These are phyloP conservation scores for Saksenaea vasiformis DNA, from an alignment of 371 early-diverging fungal genomes.

Conservation along the genomic window DNA sequence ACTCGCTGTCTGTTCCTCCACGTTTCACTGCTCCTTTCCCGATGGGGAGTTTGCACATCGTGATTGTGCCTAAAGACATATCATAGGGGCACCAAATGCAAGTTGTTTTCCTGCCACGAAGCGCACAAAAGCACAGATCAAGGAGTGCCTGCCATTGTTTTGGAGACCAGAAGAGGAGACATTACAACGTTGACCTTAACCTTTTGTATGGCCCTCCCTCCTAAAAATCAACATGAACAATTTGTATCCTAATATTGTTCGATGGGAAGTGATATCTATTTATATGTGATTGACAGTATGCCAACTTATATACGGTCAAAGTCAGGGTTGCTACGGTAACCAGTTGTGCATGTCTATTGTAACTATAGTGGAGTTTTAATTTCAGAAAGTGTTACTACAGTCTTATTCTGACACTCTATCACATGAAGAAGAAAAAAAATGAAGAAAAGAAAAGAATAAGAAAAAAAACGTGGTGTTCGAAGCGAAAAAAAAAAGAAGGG, in stretches of 20 bases:
- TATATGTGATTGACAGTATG: not conserved
- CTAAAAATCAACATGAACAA: not conserved
- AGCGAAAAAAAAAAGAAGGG: not conserved
- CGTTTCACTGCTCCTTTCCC: slow-evolving; percentile 3
- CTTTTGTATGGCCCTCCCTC: not conserved
- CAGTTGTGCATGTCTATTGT: not conserved
- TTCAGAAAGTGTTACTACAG: not conserved
- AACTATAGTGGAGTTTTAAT: not conserved
- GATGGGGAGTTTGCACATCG: slow-evolving; percentile 1
- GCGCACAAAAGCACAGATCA: slow-evolving; percentile 2
- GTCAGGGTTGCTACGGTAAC: not conserved
- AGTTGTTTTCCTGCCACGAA: slow-evolving; percentile 4
- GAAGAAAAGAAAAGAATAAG: not conserved
- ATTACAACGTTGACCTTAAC: slow-evolving; percentile 3
- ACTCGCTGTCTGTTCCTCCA: slow-evolving; percentile 3
- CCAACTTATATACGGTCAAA: not conserved
- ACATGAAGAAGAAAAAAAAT: not conserved
- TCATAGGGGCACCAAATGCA: not conserved
- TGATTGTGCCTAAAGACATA: not conserved
- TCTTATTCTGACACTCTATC: not conserved
- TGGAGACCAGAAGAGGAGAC: not conserved
- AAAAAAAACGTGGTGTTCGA: not conserved
- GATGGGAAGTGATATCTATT: not conserved
- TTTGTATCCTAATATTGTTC: not conserved
- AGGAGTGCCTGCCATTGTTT: slow-evolving; percentile 1